Conservation (phyloP, 139 green algal genomes). For the Ostreobium quekettii region DNA sequence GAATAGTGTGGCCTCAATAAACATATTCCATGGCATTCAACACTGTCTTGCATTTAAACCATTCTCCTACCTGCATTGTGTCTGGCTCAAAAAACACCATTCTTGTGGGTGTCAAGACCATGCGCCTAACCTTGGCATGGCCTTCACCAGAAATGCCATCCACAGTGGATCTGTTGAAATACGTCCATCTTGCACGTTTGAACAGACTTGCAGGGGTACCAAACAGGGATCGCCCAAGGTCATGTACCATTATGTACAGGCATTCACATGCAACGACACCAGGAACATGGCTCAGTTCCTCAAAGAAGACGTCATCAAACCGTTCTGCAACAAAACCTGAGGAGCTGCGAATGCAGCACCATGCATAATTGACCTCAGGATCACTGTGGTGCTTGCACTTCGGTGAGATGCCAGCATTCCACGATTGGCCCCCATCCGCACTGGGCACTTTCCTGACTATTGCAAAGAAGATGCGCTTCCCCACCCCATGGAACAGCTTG, state of each 20-base stretch:
- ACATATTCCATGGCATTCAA: slow-evolving; percentile 1
- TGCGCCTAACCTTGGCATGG: slow-evolving; percentile 3
- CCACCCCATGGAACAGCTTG: background rate
- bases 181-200: background rate
- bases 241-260: background rate
- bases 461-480: background rate
- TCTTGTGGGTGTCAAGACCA: slow-evolving; percentile 11
- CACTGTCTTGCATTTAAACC: background rate
- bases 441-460: background rate
- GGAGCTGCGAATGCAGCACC: background rate
- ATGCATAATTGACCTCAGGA: slow-evolving; percentile 11
- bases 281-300: background rate
- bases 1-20: background rate
- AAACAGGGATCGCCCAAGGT: background rate
- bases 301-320: slow-evolving; percentile 1
- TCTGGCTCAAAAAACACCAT: slow-evolving; percentile 10
- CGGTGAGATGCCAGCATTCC: too few relatives aligned
- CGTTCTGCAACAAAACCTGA: slow-evolving; percentile 8
- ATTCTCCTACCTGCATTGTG: slow-evolving; percentile 1
- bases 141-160: background rate
- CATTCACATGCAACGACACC: background rate
- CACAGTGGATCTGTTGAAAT: background rate
- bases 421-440: background rate
- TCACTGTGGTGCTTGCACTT: background rate
- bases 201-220: background rate